Base-by-base conservation (phyloP, 768 basidiomycete species). In the Amanita pallidorosea region DNA sequence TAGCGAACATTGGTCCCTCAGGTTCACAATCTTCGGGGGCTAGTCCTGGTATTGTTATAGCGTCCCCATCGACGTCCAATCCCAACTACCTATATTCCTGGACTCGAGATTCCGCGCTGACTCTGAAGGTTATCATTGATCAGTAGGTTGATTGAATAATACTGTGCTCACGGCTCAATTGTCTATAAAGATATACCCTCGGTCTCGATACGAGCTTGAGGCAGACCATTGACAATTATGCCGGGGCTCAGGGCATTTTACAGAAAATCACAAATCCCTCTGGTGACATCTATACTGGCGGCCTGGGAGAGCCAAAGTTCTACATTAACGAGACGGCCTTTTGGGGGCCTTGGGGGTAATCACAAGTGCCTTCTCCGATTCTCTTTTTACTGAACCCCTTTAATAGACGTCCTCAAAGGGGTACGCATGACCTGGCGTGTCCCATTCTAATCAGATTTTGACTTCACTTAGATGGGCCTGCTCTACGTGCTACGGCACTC, bases 291-390 rank as follows among this genome's bases (percentile, higher is more conserved):
- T 67, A 64, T 35, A 73, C 77, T 0, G 81, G 83, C 6, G 83
- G 85, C 7, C 74, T 88, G 13, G 86, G 80, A 20, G 85, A 88
- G 62, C 83, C 86, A 6, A 85, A 88, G 63, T 71, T 81, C 66
- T 71, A 83, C 60, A 72, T 85, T 47, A 70, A 86, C 61, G 71
- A 75, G 53, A 40, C 38, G 17, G 38, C 38, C 4, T 40, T 40
- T 20, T 4, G 2, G 9, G 38, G 38, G 9, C 17, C 71, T 0
- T 78, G 76, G 76, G 75, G 76, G 57, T 64, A 55, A 58, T 58
- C 42, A 29, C 33, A 9, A 13, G 37, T 42, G 31, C 25, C 42
- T 46, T 5, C 15, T 22, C 13, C 3, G 18, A 7, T 33, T 29
- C 15, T 42, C 48, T 7, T 34, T 27, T 8, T 17, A 29, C 23